A percentile compares a stretch with the other conserved stretches of the same genome.
Evolutionary conservation across 768 basidiomycete genomes (phyloP).

Genomic region (Amanita muscaria): DNA sequence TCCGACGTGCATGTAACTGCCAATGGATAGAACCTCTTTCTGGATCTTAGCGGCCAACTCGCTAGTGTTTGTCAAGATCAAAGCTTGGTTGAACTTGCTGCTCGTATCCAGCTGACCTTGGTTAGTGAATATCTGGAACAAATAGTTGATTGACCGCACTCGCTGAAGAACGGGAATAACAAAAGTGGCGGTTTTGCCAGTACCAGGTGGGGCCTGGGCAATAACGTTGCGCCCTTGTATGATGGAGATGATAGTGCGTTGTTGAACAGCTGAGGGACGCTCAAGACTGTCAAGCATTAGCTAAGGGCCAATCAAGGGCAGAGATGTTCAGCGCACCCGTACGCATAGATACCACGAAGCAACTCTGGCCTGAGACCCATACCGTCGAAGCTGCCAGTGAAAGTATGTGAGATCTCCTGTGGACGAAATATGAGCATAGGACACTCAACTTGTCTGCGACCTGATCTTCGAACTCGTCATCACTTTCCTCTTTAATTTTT

Average conservation of each 20-base stretch:
- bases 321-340: slow-evolving; percentile 59
- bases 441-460: too few species aligned
- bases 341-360: slow-evolving; percentile 36
- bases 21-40: slow-evolving; percentile 90
- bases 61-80: slow-evolving; percentile 95
- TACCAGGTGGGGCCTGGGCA: slow-evolving; percentile 97
- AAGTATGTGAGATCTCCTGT: neutral
- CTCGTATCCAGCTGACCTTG: slow-evolving; percentile 74
- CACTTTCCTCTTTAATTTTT: too few species aligned
- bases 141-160: slow-evolving; percentile 19
- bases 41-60: slow-evolving; percentile 98
- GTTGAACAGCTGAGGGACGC: slow-evolving; percentile 96
- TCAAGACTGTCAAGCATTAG: slow-evolving; percentile 59
- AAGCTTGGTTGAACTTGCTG: slow-evolving; percentile 90
- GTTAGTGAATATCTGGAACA: too few species aligned
- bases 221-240: slow-evolving; percentile 98
- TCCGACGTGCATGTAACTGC: slow-evolving; percentile 91
- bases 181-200: slow-evolving; percentile 99
- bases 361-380: slow-evolving; percentile 2
- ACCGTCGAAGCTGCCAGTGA: slow-evolving; percentile 13
- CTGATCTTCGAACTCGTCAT: too few species aligned
- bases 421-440: too few species aligned
- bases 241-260: slow-evolving; percentile 97
- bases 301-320: neutral
- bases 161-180: slow-evolving; percentile 93